Evolutionary conservation across 2,329 filamentous ascomycete species (phyloP), one percentile per base, ranked within the genome.

Genomic region (Gnomoniopsis sp.): DNA sequence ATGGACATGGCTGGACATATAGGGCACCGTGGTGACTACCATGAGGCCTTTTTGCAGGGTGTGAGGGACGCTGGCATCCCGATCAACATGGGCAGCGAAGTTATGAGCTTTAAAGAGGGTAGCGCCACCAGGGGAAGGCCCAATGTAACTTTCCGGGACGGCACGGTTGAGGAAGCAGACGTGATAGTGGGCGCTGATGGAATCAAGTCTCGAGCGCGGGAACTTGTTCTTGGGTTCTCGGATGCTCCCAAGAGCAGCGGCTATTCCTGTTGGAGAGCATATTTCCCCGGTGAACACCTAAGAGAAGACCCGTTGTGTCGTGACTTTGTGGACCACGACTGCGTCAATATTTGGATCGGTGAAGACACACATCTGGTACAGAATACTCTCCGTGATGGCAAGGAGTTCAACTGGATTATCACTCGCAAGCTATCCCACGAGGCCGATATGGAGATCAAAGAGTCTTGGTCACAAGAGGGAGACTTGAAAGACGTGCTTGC

Each of bases 181-280:
- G 64, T 82, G 0, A 74, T 83, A 3, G 69, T 84, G 6, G 81
- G 78, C 4, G 79, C 78, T 26, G 81, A 83, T 66, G 74, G 79
- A 7, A 81, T 83, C 55, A 77, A 81, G 60, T 79, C 77, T 38
- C 76, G 77, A 34, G 77, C 80, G 0, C 69, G 80, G 33, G 76
- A 77, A 56, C 71, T 82, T 1, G 79, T 83, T 3, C 72, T 83
- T 3, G 80, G 80, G 1, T 81, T 80, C 34, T 72, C 75, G 43
- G 79, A 82, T 60, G 78, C 77, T 50, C 79, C 79, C 0, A 81
- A 81, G 65, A 78, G 76, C 36, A 78, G 75, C 54, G 80, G 81
- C 0, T 83, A 82, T 62, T 79, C 80, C 1, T 80, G 81, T 47
- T 83, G 77, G 70, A 71, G 80, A 23, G 77, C 80, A 0, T 82